Conservation (phyloP, 208 protist genomes). For the Leishmania tarentolae region DNA sequence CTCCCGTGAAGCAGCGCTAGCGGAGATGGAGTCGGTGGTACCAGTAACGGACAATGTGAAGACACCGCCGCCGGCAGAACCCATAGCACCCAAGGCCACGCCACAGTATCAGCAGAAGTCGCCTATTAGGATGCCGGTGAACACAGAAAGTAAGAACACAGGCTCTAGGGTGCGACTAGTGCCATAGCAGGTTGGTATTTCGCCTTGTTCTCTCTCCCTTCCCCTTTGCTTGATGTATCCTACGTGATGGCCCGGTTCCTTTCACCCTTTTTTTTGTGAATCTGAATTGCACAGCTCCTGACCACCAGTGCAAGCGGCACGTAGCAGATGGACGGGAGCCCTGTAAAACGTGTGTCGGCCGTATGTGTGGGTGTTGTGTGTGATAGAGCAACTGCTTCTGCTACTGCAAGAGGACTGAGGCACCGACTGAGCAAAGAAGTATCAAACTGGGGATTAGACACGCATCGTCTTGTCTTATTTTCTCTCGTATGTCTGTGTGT, state of each 20-base stretch:
- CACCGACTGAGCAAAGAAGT: neutral
- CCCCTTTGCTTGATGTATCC: neutral
- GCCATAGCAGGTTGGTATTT: slow-evolving; percentile 1
- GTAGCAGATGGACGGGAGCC: neutral
- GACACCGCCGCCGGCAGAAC: slow-evolving; percentile 2
- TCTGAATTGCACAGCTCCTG: neutral
- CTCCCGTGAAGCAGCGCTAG: slow-evolving; percentile 43
- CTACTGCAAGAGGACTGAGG: neutral
- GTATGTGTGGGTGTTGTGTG: neutral
- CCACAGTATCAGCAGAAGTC: slow-evolving; percentile 41
- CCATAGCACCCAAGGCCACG: slow-evolving; percentile 9
- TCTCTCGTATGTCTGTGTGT: neutral
- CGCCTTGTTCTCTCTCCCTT: neutral
- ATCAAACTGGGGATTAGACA: neutral
- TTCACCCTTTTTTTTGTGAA: neutral
- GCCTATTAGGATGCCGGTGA: slow-evolving; percentile 45
- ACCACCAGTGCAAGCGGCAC: neutral
- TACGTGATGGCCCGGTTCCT: neutral
- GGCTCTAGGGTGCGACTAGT: slow-evolving; percentile 7
- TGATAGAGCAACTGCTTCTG: neutral
- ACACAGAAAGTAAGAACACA: slow-evolving; percentile 32
- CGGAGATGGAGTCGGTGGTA: slow-evolving; percentile 16
- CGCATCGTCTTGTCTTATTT: neutral
- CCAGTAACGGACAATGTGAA: slow-evolving; percentile 10
- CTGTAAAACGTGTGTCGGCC: neutral